phyloP scores from a whole-genome alignment of 1,284 basidiomycete species.

The Cutaneotrichosporon curvatum region DNA sequence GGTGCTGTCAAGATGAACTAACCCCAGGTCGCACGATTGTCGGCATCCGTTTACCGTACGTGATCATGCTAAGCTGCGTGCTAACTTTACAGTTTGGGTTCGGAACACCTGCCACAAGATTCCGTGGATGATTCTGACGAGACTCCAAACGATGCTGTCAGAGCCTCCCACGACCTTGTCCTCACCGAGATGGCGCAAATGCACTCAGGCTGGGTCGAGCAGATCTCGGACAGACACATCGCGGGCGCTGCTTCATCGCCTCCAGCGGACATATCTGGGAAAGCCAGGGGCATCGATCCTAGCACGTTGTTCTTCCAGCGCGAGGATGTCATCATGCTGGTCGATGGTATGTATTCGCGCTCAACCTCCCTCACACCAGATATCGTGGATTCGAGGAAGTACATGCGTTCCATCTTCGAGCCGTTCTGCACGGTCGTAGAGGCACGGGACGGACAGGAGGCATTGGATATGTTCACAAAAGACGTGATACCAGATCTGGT shows the following conservation, averaged over 20 bases:
- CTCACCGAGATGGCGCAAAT: no score
- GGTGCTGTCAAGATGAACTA: no score
- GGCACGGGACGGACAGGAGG: slow-evolving; percentile 45
- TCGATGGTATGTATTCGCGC: slow-evolving; percentile 27
- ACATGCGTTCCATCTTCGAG: slow-evolving; percentile 39
- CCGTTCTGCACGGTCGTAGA: slow-evolving; percentile 46
- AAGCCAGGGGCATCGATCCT: slow-evolving; percentile 28
- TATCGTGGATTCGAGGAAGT: slow-evolving; percentile 32
- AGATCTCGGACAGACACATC: no score
- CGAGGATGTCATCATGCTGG: slow-evolving; percentile 40
- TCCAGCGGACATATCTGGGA: no score
- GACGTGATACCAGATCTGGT: slow-evolving; percentile 33
- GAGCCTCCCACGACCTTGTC: no score
- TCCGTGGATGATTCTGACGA: slow-evolving; percentile 21
- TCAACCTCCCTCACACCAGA: slow-evolving; percentile 12
- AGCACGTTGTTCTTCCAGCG: slow-evolving; percentile 39
- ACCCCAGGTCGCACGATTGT: slow-evolving; percentile 14
- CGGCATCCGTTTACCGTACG: slow-evolving; percentile 33
- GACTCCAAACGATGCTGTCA: no score
- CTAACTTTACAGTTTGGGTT: slow-evolving; percentile 25
- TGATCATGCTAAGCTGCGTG: background rate
- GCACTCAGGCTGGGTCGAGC: no score
- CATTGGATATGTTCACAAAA: slow-evolving; percentile 32
- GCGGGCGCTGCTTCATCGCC: no score
- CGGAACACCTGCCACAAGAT: slow-evolving; percentile 33